Percentiles rank a stretch among this genome's conserved stretches.
Conservation (phyloP, 2,329 filamentous ascomycete genomes). For the Neophaeococcomyces aloes region DNA sequence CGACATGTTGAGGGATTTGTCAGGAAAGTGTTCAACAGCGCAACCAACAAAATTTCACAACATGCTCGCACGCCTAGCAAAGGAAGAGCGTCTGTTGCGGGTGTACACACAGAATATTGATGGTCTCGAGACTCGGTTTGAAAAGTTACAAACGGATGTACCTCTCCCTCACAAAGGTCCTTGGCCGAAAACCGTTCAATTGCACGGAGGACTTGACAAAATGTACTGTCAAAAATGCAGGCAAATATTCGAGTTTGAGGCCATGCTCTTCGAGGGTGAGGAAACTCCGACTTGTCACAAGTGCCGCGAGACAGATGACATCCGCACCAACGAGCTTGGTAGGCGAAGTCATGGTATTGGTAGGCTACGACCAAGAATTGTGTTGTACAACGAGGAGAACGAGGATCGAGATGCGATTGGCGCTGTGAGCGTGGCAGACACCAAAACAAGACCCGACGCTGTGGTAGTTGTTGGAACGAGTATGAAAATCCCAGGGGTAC, state of each 20-base stretch:
- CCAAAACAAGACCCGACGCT: slow-evolving; percentile 77
- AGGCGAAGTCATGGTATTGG: slow-evolving; percentile 92
- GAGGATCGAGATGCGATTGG: slow-evolving; percentile 95
- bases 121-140: slow-evolving; percentile 76
- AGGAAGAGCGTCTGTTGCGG: slow-evolving; percentile 75
- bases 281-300: slow-evolving; percentile 67
- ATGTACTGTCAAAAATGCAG: slow-evolving; percentile 96
- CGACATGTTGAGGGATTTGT: slow-evolving; percentile 86
- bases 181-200: slow-evolving; percentile 86
- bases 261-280: slow-evolving; percentile 70
- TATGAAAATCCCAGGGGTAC: slow-evolving; percentile 86
- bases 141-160: slow-evolving; percentile 67
- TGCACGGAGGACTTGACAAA: slow-evolving; percentile 86
- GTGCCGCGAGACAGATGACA: slow-evolving; percentile 64
- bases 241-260: slow-evolving; percentile 63
- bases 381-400: slow-evolving; percentile 94
- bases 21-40: slow-evolving; percentile 64
- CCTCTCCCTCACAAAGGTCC: slow-evolving; percentile 75
- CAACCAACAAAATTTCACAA: slow-evolving; percentile 85
- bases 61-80: slow-evolving; percentile 76
- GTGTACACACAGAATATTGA: slow-evolving; percentile 97
- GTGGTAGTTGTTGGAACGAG: slow-evolving; percentile 93
- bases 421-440: slow-evolving; percentile 73
- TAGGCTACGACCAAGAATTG: slow-evolving; percentile 79
- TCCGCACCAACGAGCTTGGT: slow-evolving; percentile 64